phyloP scores from a whole-genome alignment of 192 early-diverging fungal species.

The Paraglomus occultum region DNA sequence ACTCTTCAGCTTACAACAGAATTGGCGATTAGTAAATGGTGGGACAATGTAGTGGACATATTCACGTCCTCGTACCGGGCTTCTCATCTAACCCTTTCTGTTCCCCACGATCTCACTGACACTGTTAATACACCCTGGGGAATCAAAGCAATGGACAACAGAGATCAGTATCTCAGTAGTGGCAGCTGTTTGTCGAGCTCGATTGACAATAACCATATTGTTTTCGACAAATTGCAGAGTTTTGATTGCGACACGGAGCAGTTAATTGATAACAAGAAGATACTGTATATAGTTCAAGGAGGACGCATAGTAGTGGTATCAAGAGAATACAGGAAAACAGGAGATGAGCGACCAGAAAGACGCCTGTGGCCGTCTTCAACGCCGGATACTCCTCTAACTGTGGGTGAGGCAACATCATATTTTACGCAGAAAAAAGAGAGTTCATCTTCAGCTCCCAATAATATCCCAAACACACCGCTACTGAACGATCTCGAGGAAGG shows the following conservation, averaged over 20 bases:
- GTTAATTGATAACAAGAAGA: conserved; percentile 42
- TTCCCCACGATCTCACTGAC: conserved; percentile 45
- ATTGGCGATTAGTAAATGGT: conserved; percentile 41
- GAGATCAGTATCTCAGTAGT: conserved; percentile 34
- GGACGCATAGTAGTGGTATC: conserved; percentile 47
- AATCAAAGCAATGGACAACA: conserved; percentile 35
- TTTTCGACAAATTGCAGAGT: conserved; percentile 47
- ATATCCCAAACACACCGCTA: conserved; percentile 31
- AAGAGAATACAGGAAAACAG: conserved; percentile 44
- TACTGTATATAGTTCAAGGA: conserved; percentile 45
- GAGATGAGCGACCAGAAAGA: background rate
- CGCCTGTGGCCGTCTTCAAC: background rate
- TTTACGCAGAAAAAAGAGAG: conserved; percentile 4
- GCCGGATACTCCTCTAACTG: conserved; percentile 30
- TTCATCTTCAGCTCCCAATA: too few relatives aligned
- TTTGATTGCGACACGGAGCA: conserved; percentile 52
- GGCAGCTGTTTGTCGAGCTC: conserved; percentile 19
- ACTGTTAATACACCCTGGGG: conserved; percentile 42
- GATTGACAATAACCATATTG: conserved; percentile 8
- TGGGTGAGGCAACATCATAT: conserved; percentile 19
- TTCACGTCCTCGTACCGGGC: conserved; percentile 41
- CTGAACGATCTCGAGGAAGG: conserved; percentile 36
- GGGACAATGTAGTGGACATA: conserved; percentile 37
- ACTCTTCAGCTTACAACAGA: conserved; percentile 40
- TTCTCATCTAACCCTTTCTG: conserved; percentile 33